A percentile compares a stretch with the other conserved stretches of the same genome.
Conservation (phyloP, 2,329 filamentous ascomycete genomes). For the Diaporthe humulicola region DNA sequence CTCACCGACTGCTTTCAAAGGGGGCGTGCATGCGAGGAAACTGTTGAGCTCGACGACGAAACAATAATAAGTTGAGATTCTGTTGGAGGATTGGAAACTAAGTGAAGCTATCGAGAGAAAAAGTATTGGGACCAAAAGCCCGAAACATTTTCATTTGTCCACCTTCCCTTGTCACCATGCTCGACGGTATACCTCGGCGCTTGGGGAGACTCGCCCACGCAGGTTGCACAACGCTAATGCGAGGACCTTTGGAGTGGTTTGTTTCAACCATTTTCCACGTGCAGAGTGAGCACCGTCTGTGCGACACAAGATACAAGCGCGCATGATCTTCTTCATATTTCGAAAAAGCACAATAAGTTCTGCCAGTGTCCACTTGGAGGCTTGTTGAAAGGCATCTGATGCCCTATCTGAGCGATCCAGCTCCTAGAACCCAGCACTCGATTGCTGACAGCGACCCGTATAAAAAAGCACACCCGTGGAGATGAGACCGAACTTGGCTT, state of each 20-base stretch:
- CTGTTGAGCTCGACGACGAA: background rate
- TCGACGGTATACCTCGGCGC: background rate
- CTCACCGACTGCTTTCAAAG: too few species aligned
- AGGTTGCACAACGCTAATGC: conserved; percentile 15
- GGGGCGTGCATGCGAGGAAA: too few species aligned
- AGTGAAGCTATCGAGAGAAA: background rate
- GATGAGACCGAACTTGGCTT: background rate
- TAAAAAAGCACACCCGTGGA: background rate
- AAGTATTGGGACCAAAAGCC: background rate
- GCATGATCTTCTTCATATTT: background rate
- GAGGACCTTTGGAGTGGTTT: background rate
- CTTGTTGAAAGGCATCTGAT: too few species aligned
- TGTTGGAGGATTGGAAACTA: background rate
- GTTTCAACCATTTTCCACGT: conserved; percentile 5
- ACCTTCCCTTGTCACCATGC: background rate
- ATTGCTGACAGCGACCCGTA: background rate
- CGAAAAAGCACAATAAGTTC: background rate
- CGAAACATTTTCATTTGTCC: background rate
- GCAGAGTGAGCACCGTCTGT: background rate
- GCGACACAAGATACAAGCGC: background rate
- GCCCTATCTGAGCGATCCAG: background rate
- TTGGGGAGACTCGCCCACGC: background rate
- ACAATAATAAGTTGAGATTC: too few species aligned
- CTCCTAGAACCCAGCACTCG: rapidly evolving
- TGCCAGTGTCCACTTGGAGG: background rate